These are phyloP conservation scores for Trichoderma afroharzianum DNA, from an alignment of 2,329 filamentous ascomycete genomes.

Conservation along the genomic window DNA sequence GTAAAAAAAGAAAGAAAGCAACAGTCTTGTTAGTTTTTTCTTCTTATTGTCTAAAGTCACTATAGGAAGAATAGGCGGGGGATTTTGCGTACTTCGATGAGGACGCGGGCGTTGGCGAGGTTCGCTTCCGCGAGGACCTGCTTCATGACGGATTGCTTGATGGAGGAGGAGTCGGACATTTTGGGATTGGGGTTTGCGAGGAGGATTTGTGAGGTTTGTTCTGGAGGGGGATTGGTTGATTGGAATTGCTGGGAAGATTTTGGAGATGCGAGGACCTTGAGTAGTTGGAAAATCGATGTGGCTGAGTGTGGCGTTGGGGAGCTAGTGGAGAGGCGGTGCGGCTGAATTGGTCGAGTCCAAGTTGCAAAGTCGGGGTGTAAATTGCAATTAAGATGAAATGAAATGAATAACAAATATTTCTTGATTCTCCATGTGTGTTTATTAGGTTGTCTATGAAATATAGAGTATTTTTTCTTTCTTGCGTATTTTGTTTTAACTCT, in stretches of 20 bases:
- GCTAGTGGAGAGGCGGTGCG: not conserved
- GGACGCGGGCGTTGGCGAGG: conserved; percentile 62
- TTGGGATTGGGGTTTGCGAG: conserved; percentile 24
- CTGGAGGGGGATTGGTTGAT: not conserved
- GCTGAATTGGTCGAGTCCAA: not conserved
- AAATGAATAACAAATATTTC: not conserved
- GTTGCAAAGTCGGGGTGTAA: not conserved
- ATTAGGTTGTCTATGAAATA: not conserved
- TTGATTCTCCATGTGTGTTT: not conserved
- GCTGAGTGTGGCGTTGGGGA: not conserved
- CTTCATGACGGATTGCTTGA: conserved; percentile 62
- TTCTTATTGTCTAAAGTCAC: not conserved
- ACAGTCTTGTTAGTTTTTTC: not conserved
- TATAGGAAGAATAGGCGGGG: conserved; percentile 1
- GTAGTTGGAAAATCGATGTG: conserved; percentile 15
- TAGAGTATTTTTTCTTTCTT: not conserved
- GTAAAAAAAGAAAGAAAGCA: not conserved
- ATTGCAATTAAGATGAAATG: not conserved
- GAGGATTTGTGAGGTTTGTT: not conserved
- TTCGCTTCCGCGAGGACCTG: conserved; percentile 63
- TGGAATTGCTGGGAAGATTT: not conserved
- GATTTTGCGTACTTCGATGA: conserved; percentile 59
- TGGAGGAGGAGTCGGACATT: conserved; percentile 53
- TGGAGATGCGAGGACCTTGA: not conserved
- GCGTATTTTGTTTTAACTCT: not conserved